Evolutionary conservation across 495 filamentous ascomycete genomes (phyloP).

Genomic region (Neurospora pannonica): DNA sequence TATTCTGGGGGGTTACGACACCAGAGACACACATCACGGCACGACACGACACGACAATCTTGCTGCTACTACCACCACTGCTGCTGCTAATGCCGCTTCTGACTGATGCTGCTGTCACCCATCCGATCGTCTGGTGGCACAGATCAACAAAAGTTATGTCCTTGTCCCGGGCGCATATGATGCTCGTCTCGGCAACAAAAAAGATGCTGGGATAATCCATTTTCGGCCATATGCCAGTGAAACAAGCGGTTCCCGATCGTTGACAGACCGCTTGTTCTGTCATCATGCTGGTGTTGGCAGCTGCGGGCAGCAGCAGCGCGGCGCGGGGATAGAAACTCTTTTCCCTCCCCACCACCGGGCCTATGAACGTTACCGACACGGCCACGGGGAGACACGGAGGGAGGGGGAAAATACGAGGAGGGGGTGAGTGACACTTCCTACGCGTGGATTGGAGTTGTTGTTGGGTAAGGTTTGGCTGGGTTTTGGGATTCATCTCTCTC

Average conservation of each 20-base stretch:
- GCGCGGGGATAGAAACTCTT: background rate
- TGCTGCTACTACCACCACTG: background rate
- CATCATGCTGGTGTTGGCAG: background rate
- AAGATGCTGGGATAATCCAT: background rate
- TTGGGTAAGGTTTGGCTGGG: background rate
- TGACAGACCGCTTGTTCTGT: background rate
- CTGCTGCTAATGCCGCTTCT: background rate
- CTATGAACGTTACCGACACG: background rate
- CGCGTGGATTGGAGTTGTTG: background rate
- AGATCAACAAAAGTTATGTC: constrained; percentile 2
- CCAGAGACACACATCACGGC: background rate
- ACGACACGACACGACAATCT: background rate
- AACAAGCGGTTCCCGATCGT: background rate
- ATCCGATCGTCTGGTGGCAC: constrained; percentile 6
- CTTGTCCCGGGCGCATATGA: background rate
- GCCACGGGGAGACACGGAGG: background rate
- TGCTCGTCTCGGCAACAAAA: background rate
- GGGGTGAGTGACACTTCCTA: background rate
- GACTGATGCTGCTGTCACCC: constrained; percentile 8
- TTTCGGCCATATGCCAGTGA: background rate
- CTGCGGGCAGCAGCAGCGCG: background rate
- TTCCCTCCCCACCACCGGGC: background rate
- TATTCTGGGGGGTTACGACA: background rate
- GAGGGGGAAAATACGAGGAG: background rate
- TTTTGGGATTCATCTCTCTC: background rate